Base-by-base conservation (phyloP, 129 eudicot genomes). In the Ambrosia trifida region DNA sequence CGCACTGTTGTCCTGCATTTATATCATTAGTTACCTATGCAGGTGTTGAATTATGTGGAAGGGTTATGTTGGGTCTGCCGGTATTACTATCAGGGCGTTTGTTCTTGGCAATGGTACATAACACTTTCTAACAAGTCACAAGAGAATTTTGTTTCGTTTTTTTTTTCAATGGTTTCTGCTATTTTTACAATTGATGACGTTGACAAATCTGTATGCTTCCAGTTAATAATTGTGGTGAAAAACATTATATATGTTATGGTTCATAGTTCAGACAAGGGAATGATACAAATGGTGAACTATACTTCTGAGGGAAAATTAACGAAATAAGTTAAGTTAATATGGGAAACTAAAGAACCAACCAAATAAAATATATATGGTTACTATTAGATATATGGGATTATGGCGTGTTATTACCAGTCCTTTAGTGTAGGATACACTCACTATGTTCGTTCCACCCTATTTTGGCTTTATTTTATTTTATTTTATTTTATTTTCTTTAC, bases 41-140 rank as follows among this genome's bases (percentile, higher is more conserved):
- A 95, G 99, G 99, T 95, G 70, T 85, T 84, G 78, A 82, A 81
- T 83, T 95, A 87, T 78, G 94, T 90, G 59, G 99, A 95, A 86
- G 99, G 99, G 43, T 88, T 95, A 76, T 95, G 99, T 54, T 95
- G 99, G 99, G 97, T 95, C 75, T 81, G 88, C 76, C 96, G 95
- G 24, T 95, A 95, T 74, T 95, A 95, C 78, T 95, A 90, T 80
- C 97, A 90, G 65, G 99, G 99, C 49, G 99, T 95, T 60, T 88
- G 97, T 82, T 95, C 97, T 38, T 95, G 99, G 99, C 96, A 84
- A 68, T 95, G 99, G 99, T 95, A 56, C 64, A 79, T 75, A 38
- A 14, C 52, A 30, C 31, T 78, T 45, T 32, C 28, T 24, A 24
- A 24, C 28, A 24, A 24, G 30, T 44, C 32, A 33, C 70, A 44